These are phyloP conservation scores for Torrubiellomyces zombiae DNA, from an alignment of 2,329 filamentous ascomycete species.

Conservation along the genomic window DNA sequence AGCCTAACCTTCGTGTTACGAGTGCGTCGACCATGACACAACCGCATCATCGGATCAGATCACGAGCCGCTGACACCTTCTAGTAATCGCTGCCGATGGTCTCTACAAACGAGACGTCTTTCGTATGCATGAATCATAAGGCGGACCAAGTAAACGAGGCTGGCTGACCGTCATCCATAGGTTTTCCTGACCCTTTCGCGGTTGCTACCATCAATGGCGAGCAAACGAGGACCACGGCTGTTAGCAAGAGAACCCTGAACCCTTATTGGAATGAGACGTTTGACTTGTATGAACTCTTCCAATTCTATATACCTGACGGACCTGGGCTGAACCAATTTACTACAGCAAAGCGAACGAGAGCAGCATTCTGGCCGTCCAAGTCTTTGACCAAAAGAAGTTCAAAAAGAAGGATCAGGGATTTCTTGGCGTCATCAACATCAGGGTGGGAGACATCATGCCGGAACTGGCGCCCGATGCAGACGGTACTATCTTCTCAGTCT, in stretches of 20 bases:
- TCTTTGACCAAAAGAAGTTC: conserved; percentile 99
- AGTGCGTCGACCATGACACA: conserved; percentile 40
- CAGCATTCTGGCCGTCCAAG: conserved; percentile 91
- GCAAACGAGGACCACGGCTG: conserved; percentile 93
- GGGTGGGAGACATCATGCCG: conserved; percentile 75
- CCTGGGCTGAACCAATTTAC: too few species aligned
- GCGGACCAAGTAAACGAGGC: too few species aligned
- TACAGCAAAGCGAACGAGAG: conserved; percentile 77
- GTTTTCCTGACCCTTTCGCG: conserved; percentile 93
- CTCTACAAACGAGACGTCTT: conserved; percentile 99
- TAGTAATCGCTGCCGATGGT: conserved; percentile 86
- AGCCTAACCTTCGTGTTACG: conserved; percentile 81
- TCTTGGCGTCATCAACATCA: conserved; percentile 91
- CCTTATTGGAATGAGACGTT: conserved; percentile 99
- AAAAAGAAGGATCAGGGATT: conserved; percentile 99
- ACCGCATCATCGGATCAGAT: conserved; percentile 6
- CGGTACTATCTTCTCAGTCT: conserved; percentile 39
- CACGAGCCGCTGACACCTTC: conserved; percentile 3
- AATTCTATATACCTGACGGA: conserved; percentile 4
- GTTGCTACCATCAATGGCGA: conserved; percentile 95
- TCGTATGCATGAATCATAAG: too few species aligned
- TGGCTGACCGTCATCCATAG: too few species aligned
- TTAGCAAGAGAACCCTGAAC: conserved; percentile 94
- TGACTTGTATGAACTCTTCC: conserved; percentile 58
- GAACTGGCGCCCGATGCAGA: conserved; percentile 80